A percentile compares a stretch with the other conserved stretches of the same genome.
phyloP scores from a whole-genome alignment of 23 red algal species.

The Gracilaria domingensis region DNA sequence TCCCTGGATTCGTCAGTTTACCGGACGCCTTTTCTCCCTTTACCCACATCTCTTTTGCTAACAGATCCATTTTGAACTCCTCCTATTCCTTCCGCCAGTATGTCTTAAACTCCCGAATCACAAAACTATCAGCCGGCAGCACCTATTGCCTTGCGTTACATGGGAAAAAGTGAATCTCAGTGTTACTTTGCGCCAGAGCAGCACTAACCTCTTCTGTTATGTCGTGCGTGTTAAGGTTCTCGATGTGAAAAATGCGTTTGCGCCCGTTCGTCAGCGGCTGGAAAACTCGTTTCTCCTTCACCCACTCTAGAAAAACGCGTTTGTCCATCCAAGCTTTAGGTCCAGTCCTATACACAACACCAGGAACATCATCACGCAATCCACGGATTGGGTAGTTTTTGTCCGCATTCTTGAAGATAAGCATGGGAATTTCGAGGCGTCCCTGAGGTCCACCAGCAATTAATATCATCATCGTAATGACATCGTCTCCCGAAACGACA shows the following conservation, averaged over 20 bases:
- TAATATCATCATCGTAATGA: slow-evolving; percentile 1
- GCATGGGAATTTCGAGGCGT: neutral
- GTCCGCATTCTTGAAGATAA: slow-evolving; percentile 22
- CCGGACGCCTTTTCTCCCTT: neutral
- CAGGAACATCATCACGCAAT: slow-evolving; percentile 2
- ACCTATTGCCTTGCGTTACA: neutral
- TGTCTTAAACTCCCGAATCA: slow-evolving; percentile 2
- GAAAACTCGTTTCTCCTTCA: neutral
- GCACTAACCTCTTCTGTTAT: neutral
- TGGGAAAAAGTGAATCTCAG: neutral
- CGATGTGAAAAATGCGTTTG: neutral
- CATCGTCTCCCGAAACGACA: neutral
- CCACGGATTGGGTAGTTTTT: slow-evolving; percentile 10
- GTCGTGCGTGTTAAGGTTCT: slow-evolving; percentile 2
- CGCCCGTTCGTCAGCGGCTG: neutral
- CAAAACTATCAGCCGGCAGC: slow-evolving; percentile 19
- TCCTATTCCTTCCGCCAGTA: neutral
- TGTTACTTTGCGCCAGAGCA: neutral
- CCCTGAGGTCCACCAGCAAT: neutral
- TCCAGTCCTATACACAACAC: slow-evolving; percentile 18
- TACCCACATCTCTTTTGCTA: neutral
- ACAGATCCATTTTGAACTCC: neutral
- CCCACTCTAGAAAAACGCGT: slow-evolving; percentile 12
- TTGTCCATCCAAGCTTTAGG: slow-evolving; percentile 20
- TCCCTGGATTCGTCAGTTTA: neutral